Evolutionary conservation across 495 filamentous ascomycete genomes (phyloP).

Genomic region (Neurospora intermedia): DNA sequence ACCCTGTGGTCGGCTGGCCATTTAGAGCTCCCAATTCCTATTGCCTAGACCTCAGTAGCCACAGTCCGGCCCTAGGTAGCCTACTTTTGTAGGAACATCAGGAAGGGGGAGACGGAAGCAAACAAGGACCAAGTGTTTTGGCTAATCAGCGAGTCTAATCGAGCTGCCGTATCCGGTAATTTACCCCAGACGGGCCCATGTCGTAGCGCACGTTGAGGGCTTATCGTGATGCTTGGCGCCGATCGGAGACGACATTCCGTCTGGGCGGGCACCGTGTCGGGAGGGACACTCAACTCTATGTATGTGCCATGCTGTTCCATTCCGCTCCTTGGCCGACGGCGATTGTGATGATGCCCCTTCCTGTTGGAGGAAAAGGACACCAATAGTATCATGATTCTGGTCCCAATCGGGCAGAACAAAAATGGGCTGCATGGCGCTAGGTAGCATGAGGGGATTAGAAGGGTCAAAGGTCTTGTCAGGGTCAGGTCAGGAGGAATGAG

Average conservation of each 20-base stretch:
- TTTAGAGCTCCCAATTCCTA: background rate
- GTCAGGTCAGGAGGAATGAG: too few relatives aligned
- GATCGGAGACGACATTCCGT: background rate
- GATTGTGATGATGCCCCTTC: background rate
- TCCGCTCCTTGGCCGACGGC: background rate
- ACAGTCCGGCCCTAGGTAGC: background rate
- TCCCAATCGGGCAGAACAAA: background rate
- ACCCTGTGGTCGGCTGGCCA: background rate
- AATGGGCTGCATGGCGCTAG: background rate
- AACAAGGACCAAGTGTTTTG: background rate
- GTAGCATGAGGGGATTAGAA: background rate
- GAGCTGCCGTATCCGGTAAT: background rate
- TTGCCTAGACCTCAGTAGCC: background rate
- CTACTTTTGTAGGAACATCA: background rate
- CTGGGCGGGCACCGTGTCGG: background rate
- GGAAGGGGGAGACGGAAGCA: background rate
- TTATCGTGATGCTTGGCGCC: background rate
- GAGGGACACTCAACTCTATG: background rate
- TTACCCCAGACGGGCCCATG: background rate
- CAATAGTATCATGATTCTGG: background rate
- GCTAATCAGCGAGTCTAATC: background rate
- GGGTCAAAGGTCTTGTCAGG: background rate
- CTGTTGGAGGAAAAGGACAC: background rate
- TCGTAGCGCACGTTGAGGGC: background rate
- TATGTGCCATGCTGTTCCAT: background rate